Evolutionary conservation across 257 asterid genomes (phyloP).

Genomic region (Sherardia arvensis): DNA sequence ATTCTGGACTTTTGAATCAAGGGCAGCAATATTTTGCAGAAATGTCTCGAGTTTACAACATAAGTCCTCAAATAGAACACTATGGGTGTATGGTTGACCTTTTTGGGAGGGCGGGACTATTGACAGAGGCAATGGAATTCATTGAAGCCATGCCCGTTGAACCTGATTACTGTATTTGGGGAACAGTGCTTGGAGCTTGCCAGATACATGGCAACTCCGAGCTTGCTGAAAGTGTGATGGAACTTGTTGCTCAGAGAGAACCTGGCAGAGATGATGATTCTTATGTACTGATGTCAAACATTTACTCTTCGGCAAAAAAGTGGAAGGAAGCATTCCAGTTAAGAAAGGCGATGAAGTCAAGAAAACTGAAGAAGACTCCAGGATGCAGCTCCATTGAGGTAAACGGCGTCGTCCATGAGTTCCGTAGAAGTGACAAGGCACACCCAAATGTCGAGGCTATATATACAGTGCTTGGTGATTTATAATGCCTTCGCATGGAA

Average conservation of each 20-base stretch:
- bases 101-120: conserved; percentile 25
- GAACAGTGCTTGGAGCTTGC: conserved; percentile 30
- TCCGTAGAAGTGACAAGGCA: conserved; percentile 23
- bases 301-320: conserved; percentile 27
- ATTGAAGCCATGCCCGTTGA: conserved; percentile 21
- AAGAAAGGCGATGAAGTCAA: conserved; percentile 22
- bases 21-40: conserved; percentile 18
- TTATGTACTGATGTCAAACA: conserved; percentile 27
- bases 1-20: conserved; percentile 26
- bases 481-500: conserved; percentile 12
- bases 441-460: conserved; percentile 20
- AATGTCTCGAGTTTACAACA: conserved; percentile 22
- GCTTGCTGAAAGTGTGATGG: conserved; percentile 23
- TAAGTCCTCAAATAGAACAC: conserved; percentile 27
- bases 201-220: conserved; percentile 24
- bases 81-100: conserved; percentile 37
- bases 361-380: conserved; percentile 25
- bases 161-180: conserved; percentile 27
- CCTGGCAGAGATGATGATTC: conserved; percentile 23
- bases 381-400: conserved; percentile 41
- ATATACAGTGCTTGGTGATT: conserved; percentile 7
- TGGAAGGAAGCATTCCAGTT: conserved; percentile 16
- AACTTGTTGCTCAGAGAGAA: conserved; percentile 15
- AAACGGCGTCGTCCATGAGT: conserved; percentile 27
- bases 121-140: conserved; percentile 21